Evolutionary conservation across 2,329 filamentous ascomycete genomes (phyloP).

Genomic region (Aspergillus sp.): DNA sequence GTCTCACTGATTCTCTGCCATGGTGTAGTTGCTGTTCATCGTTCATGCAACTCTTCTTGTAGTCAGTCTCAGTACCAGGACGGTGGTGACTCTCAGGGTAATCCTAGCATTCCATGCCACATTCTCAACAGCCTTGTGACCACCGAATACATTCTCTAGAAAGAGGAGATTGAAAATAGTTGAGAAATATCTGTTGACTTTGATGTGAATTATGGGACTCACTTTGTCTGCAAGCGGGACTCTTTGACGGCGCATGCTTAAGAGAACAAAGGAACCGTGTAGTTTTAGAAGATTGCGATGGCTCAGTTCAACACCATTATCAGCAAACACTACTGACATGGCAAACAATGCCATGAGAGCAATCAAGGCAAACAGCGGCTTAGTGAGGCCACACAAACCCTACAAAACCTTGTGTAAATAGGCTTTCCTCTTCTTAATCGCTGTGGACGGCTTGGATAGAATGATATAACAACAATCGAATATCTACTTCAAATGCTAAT

Average conservation of each 20-base stretch:
- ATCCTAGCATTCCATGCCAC: slow-evolving; percentile 17
- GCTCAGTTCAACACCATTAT: not conserved
- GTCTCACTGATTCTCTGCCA: slow-evolving; percentile 38
- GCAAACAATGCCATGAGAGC: not conserved
- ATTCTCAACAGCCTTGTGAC: not conserved
- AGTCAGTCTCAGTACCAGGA: slow-evolving; percentile 38
- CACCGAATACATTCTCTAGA: not conserved
- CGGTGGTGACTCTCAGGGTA: slow-evolving; percentile 26
- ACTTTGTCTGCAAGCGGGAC: too few species aligned
- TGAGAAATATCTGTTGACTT: not conserved
- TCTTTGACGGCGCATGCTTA: not conserved
- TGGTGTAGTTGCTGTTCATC: slow-evolving; percentile 21
- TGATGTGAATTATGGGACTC: not conserved
- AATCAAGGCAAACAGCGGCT: not conserved
- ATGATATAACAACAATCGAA: too few species aligned
- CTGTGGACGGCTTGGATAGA: too few species aligned
- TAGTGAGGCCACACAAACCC: not conserved
- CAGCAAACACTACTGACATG: not conserved
- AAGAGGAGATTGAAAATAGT: not conserved
- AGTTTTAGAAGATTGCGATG: not conserved
- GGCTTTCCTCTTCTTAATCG: not conserved
- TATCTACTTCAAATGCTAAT: too few species aligned
- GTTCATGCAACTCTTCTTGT: slow-evolving; percentile 35
- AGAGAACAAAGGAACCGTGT: not conserved
- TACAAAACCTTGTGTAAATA: not conserved